Base-by-base conservation (phyloP, 2,329 filamentous ascomycete species). In the Fusarium siculi region DNA sequence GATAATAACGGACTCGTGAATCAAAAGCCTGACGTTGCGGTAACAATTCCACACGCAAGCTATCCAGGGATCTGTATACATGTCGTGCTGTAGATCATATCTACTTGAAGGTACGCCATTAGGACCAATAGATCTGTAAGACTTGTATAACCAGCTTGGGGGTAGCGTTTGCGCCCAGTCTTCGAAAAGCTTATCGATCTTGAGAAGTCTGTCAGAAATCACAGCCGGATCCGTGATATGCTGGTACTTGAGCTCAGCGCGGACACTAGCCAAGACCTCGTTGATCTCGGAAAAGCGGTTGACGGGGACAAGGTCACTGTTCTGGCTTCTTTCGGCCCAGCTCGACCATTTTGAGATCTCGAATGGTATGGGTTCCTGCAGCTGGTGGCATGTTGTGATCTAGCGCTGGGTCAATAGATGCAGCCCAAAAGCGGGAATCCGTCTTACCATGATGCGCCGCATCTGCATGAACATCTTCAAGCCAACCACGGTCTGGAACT, bases 11-110 rank as follows among this genome's bases (percentile, higher is more conserved):
- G 72, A 66, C 57, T 76, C 72, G 16, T 76, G 74, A 21, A 76
- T 72, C 2, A 76, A 16, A 1, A 76, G 54, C 8, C 74, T 47
- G 4, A 71, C 52, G 4, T 67, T 74, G 16, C 72, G 66, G 49
- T 76, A 76, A 37, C 67, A 73, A 42, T 76, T 76, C 74, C 74
- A 76, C 3, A 73, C 47, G 32, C 58, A 67, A 9, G 74, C 74
- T 23, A 75, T 54, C 74, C 74, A 74, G 4, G 65, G 46, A n/a
- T 74, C 64, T 3, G 57, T 47, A 32, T 76, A 76, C 15, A 59
- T 58, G 12, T 76, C 69, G 9, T 66, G 52, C 39, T 76, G 66
- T 9, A 56, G 19, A 39, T 72, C 36, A 4, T 64, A 73, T 15
- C 52, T 32, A 10, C 58, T 63, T 2, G 53, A 72, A 16, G 65